Conservation (phyloP, 257 asterid genomes). For the Haberlea rhodopensis region DNA sequence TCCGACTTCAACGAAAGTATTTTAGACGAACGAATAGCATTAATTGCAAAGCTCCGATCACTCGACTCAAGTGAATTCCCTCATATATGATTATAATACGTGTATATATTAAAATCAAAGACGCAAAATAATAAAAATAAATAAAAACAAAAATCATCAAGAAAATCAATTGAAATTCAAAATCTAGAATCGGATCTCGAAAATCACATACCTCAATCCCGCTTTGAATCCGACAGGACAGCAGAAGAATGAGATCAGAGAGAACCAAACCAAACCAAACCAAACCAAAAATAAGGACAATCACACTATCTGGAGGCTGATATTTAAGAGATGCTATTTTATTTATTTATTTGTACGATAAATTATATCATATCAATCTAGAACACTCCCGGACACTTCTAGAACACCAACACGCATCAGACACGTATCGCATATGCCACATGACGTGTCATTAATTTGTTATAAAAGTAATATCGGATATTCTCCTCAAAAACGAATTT, state of each 20-base stretch:
- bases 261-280: not conserved
- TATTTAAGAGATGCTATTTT: not conserved
- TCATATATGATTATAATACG: not conserved
- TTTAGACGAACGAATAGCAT: not conserved
- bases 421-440: too few species aligned
- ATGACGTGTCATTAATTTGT: too few species aligned
- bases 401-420: too few species aligned
- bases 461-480: too few species aligned
- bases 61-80: not conserved
- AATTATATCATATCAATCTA: too few species aligned
- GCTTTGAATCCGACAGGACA: not conserved
- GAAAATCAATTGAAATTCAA: not conserved
- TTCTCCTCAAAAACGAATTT: too few species aligned
- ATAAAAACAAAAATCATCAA: too few species aligned
- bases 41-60: not conserved
- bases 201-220: not conserved
- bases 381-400: too few species aligned
- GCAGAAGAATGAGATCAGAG: not conserved
- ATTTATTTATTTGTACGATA: too few species aligned
- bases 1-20: not conserved
- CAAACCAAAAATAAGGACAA: not conserved
- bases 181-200: not conserved
- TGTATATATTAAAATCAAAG: too few species aligned
- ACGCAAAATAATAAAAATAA: too few species aligned
- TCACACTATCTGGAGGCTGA: not conserved